These are phyloP conservation scores for Syncephalastrum monosporum DNA, from an alignment of 371 early-diverging fungal species.

Conservation along the genomic window DNA sequence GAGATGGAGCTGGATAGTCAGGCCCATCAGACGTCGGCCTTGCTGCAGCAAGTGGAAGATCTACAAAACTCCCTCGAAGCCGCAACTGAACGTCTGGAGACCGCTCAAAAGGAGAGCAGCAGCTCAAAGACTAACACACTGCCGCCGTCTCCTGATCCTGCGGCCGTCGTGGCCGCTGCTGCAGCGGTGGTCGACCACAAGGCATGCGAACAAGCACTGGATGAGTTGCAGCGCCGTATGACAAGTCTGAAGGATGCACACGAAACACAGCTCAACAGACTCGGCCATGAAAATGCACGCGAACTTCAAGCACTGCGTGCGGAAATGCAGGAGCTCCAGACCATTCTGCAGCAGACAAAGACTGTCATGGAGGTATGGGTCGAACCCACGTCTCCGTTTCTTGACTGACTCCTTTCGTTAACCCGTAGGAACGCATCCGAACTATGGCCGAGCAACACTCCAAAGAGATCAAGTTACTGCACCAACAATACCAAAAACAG, in stretches of 20 bases:
- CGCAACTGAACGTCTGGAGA: constrained; percentile 33
- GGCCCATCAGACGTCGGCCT: constrained; percentile 27
- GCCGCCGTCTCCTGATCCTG: background rate
- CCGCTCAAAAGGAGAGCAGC: constrained; percentile 16
- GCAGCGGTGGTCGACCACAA: constrained; percentile 15
- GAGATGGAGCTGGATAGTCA: constrained; percentile 24
- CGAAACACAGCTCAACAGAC: constrained; percentile 27
- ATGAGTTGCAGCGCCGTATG: constrained; percentile 26
- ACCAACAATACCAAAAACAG: constrained; percentile 35
- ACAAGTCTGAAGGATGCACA: constrained; percentile 26
- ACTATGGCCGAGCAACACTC: constrained; percentile 34
- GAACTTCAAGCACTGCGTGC: constrained; percentile 18
- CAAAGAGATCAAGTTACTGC: constrained; percentile 31
- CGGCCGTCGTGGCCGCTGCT: background rate
- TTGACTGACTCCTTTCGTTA: background rate
- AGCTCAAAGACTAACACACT: constrained; percentile 3
- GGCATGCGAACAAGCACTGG: constrained; percentile 27
- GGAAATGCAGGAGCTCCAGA: constrained; percentile 9
- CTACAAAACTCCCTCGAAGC: constrained; percentile 40
- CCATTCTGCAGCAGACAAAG: constrained; percentile 3
- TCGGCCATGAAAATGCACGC: constrained; percentile 37
- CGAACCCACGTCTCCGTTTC: background rate
- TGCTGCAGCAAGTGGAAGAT: constrained; percentile 31
- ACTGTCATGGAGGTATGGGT: constrained; percentile 3
- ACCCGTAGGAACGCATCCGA: constrained; percentile 14